A percentile compares a stretch with the other conserved stretches of the same genome.
These are phyloP conservation scores for Apiotrichum porosum DNA, from an alignment of 1,284 basidiomycete genomes.

Conservation along the genomic window DNA sequence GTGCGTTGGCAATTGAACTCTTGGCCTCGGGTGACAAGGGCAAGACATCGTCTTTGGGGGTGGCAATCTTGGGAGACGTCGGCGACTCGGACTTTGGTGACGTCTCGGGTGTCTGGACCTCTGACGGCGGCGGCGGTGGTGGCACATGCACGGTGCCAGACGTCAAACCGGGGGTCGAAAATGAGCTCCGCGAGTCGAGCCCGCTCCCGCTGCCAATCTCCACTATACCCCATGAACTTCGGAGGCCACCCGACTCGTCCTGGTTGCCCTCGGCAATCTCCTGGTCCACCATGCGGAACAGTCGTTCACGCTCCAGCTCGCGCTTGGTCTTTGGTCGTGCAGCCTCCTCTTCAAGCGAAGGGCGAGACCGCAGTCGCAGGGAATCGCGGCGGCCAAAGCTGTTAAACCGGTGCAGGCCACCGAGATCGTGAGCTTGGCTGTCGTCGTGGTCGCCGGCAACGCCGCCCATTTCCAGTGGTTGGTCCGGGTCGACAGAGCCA, in stretches of 20 bases:
- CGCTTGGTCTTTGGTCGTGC: conserved; percentile 39
- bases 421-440: not conserved
- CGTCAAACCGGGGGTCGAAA: no score
- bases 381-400: conserved; percentile 39
- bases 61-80: not conserved
- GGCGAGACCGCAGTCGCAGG: conserved; percentile 13
- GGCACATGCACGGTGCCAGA: no score
- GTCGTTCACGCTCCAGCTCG: conserved; percentile 43
- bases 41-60: not conserved
- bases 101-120: not conserved
- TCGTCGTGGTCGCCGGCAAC: conserved; percentile 9
- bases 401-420: conserved; percentile 28
- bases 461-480: conserved; percentile 8
- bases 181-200: not conserved
- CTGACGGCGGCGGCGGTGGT: not conserved
- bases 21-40: not conserved
- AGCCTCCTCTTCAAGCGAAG: not conserved
- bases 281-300: conserved; percentile 43
- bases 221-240: conserved; percentile 19
- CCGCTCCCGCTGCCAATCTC: conserved; percentile 23
- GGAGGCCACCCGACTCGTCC: not conserved
- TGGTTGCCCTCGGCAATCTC: conserved; percentile 24
- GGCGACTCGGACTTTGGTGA: not conserved
- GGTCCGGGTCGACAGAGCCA: conserved; percentile 5
- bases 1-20: not conserved